phyloP scores from a whole-genome alignment of 192 early-diverging fungal species.

The Lobosporangium transversale region DNA sequence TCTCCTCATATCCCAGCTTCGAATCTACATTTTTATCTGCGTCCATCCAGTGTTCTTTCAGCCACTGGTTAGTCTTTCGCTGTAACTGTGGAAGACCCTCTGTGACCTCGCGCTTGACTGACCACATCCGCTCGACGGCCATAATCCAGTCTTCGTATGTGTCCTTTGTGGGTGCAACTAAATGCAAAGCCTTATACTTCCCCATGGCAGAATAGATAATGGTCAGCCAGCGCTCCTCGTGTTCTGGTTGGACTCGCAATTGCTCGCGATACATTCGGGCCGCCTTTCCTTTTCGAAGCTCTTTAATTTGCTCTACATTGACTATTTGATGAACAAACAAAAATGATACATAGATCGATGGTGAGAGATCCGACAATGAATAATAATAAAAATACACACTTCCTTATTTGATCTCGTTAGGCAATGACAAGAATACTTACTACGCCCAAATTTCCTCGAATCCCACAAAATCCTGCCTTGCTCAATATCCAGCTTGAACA shows the following conservation, averaged over 20 bases:
- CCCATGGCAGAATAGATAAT: constrained; percentile 54
- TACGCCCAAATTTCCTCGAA: constrained; percentile 56
- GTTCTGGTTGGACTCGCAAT: constrained; percentile 39
- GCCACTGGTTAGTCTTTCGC: constrained; percentile 52
- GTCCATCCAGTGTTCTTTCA: constrained; percentile 57
- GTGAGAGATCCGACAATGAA: too few relatives aligned
- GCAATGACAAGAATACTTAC: constrained; percentile 24
- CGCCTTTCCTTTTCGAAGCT: constrained; percentile 54
- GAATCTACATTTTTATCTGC: constrained; percentile 57
- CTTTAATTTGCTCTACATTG: constrained; percentile 60
- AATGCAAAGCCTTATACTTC: constrained; percentile 58
- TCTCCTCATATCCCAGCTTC: constrained; percentile 54
- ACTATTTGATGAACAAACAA: constrained; percentile 39
- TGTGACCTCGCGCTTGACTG: constrained; percentile 47
- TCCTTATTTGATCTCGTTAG: not conserved
- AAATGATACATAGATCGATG: not conserved
- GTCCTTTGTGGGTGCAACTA: constrained; percentile 50
- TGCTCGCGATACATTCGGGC: constrained; percentile 53
- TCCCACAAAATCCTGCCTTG: constrained; percentile 58
- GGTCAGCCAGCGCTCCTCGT: constrained; percentile 55
- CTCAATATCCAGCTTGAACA: constrained; percentile 56
- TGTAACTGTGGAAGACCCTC: constrained; percentile 52
- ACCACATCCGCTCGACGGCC: constrained; percentile 52
- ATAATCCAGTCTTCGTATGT: constrained; percentile 54
- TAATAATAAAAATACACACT: too few relatives aligned